A percentile compares a stretch with the other conserved stretches of the same genome.
Conservation (phyloP, 1,284 basidiomycete species). For the Schizophyllum commune region DNA sequence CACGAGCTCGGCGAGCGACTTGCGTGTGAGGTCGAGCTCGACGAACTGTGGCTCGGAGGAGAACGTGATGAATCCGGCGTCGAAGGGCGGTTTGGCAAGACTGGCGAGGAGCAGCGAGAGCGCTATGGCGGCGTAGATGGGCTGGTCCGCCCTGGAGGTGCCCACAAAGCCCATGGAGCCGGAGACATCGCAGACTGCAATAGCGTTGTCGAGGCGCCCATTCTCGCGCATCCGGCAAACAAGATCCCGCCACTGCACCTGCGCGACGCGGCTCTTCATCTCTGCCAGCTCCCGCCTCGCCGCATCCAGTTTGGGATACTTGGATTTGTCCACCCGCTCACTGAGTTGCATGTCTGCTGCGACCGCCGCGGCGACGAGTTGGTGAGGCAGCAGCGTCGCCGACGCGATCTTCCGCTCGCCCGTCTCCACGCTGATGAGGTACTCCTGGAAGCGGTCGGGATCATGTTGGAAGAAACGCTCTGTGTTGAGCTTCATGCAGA, state of each 20-base stretch:
- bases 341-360: slow-evolving; percentile 4
- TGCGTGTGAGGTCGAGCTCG: slow-evolving; percentile 28
- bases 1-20: too few species aligned
- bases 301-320: slow-evolving; percentile 17
- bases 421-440: slow-evolving; percentile 44
- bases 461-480: slow-evolving; percentile 50
- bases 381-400: slow-evolving; percentile 54
- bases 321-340: not conserved
- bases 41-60: slow-evolving; percentile 42
- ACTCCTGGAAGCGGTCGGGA: slow-evolving; percentile 44
- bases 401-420: slow-evolving; percentile 52
- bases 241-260: slow-evolving; percentile 61
- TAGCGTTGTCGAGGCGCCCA: slow-evolving; percentile 47
- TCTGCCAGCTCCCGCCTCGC: slow-evolving; percentile 22
- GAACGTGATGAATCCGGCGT: slow-evolving; percentile 63
- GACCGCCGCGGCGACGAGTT: slow-evolving; percentile 35
- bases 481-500: slow-evolving; percentile 53
- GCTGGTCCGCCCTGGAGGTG: slow-evolving; percentile 18
- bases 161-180: slow-evolving; percentile 50
- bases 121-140: slow-evolving; percentile 54
- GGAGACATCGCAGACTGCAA: slow-evolving; percentile 71
- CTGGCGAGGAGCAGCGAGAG: slow-evolving; percentile 60
- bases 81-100: slow-evolving; percentile 56
- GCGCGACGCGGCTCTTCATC: slow-evolving; percentile 34
- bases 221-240: slow-evolving; percentile 43